phyloP scores from a whole-genome alignment of 352 stramenopile species.

The Phytophthora sojae region DNA sequence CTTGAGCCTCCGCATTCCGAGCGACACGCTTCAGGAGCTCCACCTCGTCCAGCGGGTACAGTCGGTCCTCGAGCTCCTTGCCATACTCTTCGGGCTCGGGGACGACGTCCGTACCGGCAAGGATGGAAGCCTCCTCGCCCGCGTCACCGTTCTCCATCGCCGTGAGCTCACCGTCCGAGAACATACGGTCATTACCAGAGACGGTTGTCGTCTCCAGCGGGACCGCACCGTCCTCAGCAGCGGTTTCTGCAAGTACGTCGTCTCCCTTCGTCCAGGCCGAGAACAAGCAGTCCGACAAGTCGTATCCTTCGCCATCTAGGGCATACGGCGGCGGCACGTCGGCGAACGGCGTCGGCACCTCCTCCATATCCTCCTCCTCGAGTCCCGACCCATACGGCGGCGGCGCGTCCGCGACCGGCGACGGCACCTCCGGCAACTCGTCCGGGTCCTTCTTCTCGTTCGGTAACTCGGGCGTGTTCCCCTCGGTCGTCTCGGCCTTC shows the following conservation, averaged over 20 bases:
- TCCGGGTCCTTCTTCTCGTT: background rate
- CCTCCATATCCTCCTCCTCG: background rate
- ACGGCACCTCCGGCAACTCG: background rate
- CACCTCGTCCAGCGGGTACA: too few relatives aligned
- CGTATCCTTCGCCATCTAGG: background rate
- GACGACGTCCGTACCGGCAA: background rate
- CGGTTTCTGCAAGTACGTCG: too few relatives aligned
- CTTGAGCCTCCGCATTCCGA: too few relatives aligned
- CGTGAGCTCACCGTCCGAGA: background rate
- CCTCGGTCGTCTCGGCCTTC: background rate
- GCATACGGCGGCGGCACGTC: background rate
- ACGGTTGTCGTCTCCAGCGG: background rate
- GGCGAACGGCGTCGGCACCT: background rate
- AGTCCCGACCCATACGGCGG: background rate
- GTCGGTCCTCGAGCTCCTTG: too few relatives aligned
- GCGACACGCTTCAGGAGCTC: too few relatives aligned
- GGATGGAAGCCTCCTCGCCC: background rate
- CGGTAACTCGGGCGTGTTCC: background rate
- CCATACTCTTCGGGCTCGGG: too few relatives aligned
- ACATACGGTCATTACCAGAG: background rate
- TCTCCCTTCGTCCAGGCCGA: background rate
- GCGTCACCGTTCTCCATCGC: background rate
- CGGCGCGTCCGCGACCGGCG: too few relatives aligned
- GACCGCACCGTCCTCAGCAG: background rate
- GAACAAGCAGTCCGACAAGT: background rate